Percentiles rank a stretch among this genome's conserved stretches.
These are phyloP conservation scores for Fusarium xyrophilum DNA, from an alignment of 2,329 filamentous ascomycete species.

Conservation along the genomic window DNA sequence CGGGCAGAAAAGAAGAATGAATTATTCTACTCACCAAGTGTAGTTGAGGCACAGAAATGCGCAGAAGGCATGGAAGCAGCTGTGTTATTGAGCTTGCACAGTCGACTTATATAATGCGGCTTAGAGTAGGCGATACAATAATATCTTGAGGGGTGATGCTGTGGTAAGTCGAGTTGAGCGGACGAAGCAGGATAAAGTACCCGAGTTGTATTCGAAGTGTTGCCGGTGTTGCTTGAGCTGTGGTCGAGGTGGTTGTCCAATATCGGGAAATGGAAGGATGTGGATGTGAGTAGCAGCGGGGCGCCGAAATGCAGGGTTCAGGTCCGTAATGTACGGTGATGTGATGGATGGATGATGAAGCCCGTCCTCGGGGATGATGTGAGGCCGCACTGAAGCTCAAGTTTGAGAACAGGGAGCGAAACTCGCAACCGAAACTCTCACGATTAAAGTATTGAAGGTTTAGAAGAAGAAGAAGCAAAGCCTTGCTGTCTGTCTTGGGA, in stretches of 20 bases:
- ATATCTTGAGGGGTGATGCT: neutral
- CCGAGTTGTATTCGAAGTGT: conserved; percentile 9
- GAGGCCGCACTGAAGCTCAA: conserved; percentile 10
- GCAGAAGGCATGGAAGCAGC: conserved; percentile 39
- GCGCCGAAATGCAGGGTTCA: conserved; percentile 33
- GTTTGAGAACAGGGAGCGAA: neutral
- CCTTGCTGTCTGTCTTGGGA: conserved; percentile 4
- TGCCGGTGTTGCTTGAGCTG: conserved; percentile 9
- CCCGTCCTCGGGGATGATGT: conserved; percentile 21
- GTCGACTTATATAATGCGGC: conserved; percentile 15
- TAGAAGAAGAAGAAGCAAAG: neutral
- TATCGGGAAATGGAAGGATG: conserved; percentile 21
- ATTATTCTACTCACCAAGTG: conserved; percentile 32
- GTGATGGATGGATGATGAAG: conserved; percentile 18
- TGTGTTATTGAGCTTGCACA: conserved; percentile 33
- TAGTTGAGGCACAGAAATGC: conserved; percentile 29
- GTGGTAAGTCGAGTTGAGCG: neutral
- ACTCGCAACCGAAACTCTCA: neutral
- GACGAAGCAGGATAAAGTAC: conserved; percentile 20
- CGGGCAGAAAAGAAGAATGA: neutral
- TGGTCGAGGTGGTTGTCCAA: conserved; percentile 15
- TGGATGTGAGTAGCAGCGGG: conserved; percentile 12
- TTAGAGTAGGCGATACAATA: neutral
- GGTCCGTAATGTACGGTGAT: conserved; percentile 30
- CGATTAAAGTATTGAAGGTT: neutral